These are phyloP conservation scores for Coniosporium tulheliwenetii DNA, from an alignment of 2,329 filamentous ascomycete species.

Conservation along the genomic window DNA sequence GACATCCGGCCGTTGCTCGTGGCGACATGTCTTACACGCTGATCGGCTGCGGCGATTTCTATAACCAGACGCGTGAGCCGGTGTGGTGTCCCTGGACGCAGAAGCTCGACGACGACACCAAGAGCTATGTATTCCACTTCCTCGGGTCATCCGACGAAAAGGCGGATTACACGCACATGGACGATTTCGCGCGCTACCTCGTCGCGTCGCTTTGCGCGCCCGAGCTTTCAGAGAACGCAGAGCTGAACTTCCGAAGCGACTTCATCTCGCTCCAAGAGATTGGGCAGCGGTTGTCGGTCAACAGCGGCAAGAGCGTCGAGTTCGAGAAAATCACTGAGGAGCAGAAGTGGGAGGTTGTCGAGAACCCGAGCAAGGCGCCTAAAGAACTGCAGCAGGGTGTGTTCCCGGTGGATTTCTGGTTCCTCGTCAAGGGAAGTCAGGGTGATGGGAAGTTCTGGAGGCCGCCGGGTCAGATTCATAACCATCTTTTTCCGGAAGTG, in stretches of 20 bases:
- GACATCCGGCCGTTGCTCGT: slow-evolving; percentile 8
- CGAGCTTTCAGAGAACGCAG: slow-evolving; percentile 8
- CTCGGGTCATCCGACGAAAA: slow-evolving; percentile 10
- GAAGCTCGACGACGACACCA: slow-evolving; percentile 1
- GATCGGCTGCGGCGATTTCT: slow-evolving; percentile 16
- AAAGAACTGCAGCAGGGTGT: slow-evolving; percentile 4
- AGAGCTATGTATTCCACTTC: slow-evolving; percentile 10
- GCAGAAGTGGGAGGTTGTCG: slow-evolving; percentile 8
- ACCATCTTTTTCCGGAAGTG: slow-evolving; percentile 6
- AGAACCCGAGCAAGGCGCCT: slow-evolving; percentile 5
- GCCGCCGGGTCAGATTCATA: slow-evolving; percentile 8
- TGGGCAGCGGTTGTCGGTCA: slow-evolving; percentile 7
- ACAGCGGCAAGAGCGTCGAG: slow-evolving; percentile 7
- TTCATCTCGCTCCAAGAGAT: slow-evolving; percentile 10
- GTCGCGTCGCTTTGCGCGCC: slow-evolving; percentile 11
- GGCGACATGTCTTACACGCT: slow-evolving; percentile 15
- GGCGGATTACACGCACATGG: slow-evolving; percentile 11
- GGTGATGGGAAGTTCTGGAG: slow-evolving; percentile 8
- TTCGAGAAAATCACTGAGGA: slow-evolving; percentile 3
- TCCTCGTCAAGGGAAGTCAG: slow-evolving; percentile 10
- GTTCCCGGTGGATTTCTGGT: slow-evolving; percentile 12
- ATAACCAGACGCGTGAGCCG: slow-evolving; percentile 13
- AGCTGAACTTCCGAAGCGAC: slow-evolving; percentile 12
- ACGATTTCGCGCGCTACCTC: slow-evolving; percentile 13
- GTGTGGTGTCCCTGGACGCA: slow-evolving; percentile 14